phyloP scores from a whole-genome alignment of 805 yeast genomes.

The Saturnispora silvae region DNA sequence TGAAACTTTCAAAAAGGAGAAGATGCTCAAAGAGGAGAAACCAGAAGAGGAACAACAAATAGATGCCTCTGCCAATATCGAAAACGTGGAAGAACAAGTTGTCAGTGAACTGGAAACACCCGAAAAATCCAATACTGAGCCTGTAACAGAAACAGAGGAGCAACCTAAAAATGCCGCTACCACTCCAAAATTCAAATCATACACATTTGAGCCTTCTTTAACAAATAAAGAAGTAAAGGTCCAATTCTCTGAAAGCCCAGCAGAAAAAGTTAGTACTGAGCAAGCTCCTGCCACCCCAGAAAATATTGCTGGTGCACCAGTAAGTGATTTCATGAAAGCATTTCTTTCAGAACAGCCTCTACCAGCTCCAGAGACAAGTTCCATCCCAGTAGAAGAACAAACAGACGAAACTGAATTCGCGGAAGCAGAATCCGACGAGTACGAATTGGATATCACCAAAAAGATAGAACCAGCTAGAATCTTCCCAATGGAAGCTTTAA shows the following conservation, averaged over 20 bases:
- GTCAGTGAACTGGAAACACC: too few relatives aligned
- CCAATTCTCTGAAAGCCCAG: background rate
- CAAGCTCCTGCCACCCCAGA: background rate
- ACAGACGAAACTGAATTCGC: too few relatives aligned
- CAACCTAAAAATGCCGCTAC: background rate
- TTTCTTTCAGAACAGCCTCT: conserved; percentile 7
- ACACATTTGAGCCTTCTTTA: conserved; percentile 6
- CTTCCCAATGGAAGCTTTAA: conserved; percentile 10
- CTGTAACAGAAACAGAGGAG: too few relatives aligned
- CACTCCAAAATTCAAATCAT: conserved; percentile 4
- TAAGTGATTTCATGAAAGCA: conserved; percentile 5
- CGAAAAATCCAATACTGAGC: too few relatives aligned
- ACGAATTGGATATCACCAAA: background rate
- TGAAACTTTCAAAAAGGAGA: conserved; percentile 2
- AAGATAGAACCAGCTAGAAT: conserved; percentile 6
- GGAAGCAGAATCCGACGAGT: background rate
- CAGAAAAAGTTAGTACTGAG: background rate
- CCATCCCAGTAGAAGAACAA: conserved; percentile 8
- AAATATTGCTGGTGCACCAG: background rate
- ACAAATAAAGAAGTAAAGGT: too few relatives aligned
- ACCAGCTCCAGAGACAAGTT: conserved; percentile 3
- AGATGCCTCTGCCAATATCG: too few relatives aligned
- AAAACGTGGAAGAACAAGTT: too few relatives aligned
- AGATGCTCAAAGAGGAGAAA: too few relatives aligned
- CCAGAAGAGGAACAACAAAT: too few relatives aligned